Base-by-base conservation (phyloP, 2,329 filamentous ascomycete species). In the Penicillium sp. region DNA sequence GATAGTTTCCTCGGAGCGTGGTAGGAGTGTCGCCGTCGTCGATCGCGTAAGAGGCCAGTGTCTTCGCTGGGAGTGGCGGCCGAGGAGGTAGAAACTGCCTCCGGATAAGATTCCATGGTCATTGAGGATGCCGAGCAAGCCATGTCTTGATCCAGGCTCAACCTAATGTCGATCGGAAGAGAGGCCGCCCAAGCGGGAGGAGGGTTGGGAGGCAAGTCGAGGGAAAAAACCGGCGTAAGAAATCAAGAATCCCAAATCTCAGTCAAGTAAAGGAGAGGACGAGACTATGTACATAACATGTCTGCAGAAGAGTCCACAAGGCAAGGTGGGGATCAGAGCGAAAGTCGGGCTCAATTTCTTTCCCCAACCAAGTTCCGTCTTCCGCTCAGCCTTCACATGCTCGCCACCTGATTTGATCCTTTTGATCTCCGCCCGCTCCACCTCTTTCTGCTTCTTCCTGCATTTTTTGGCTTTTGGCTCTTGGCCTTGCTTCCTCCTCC, bases 21-120 rank as follows among this genome's bases (percentile, higher is more conserved):
- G 42, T 70, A 70, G 5, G 68, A 71, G 44, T 70, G 67, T 47
- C 68, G 56, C 35, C 67, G 59, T 33, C 62, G 58, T 22, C 67
- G 62, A 39, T 64, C 62, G 29, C 64, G 62, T 18, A 68, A 45
- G 11, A 67, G 44, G 18, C 51, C 41, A 15, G 55, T 60, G 16
- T 61, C 56, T 44, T 64, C 61, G 16, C 45, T 44, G 12, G 56
- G 62, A 10, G 50, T 60, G 17, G 54, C 52, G 17, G 48, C 51
- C 9, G 54, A 49, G 30, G 56, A 59, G 10, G n/a, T n/a, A n/a
- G 54, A 49, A 30, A 47, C 31, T 17, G 49, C 50, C 29, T 63
- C 57, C 8, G 54, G 43, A 41, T 57, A 61, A 2, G 62, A 57
- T 45, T 66, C 60, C 36, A 68, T 54, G 2, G 66, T 61, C 52